Evolutionary conservation across 495 filamentous ascomycete genomes (phyloP), one percentile per base, ranked within the genome.

Genomic region (Stereocaulon alpinum): DNA sequence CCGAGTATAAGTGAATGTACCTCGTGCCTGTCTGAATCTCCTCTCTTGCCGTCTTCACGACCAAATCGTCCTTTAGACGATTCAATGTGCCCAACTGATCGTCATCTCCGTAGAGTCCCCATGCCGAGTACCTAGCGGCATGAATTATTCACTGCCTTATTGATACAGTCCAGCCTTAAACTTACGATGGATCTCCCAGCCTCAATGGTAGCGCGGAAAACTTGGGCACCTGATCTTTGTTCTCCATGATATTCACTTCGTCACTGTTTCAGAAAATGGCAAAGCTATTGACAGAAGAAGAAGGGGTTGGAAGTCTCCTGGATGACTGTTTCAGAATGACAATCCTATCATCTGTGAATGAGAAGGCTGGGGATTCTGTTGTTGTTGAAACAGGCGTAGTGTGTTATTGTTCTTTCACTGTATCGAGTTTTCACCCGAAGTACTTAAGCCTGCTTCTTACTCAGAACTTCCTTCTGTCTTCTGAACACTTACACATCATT

Each of bases 1-100:
- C 11, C 45, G 24, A 49, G 24, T 27, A 20, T 49, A 24, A 14
- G 27, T 29, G 12, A 34, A 10, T 15, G 24, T 55, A 64, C 58
- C 62, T 56, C 30, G 45, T 4, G 12, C 62, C 62, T 14, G 43
- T 51, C 47, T 64, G 58, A 17, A 64, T 64, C 48, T 64, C 59
- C 20, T 62, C 47, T 22, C 43, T 47, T 14, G 59, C 55, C 29
- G 47, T 43, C 30, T 22, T 27, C 30, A 29, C 30, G 7, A 64
- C 55, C 22, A 64, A n/a, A 12, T 53, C 47, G 20, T 64, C 63
- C 7, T 74, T 76, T 3, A 81, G 63, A 41, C 74, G 63, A 64
- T 79, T 79, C 51, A 80, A 60, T 12, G 72, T 73, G 11, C 76
- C 77, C 1, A 78, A 64, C 60, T 74, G 70, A 65, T 78, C 77